Conservation (phyloP, 495 filamentous ascomycete genomes). For the Trichoderma virens region DNA sequence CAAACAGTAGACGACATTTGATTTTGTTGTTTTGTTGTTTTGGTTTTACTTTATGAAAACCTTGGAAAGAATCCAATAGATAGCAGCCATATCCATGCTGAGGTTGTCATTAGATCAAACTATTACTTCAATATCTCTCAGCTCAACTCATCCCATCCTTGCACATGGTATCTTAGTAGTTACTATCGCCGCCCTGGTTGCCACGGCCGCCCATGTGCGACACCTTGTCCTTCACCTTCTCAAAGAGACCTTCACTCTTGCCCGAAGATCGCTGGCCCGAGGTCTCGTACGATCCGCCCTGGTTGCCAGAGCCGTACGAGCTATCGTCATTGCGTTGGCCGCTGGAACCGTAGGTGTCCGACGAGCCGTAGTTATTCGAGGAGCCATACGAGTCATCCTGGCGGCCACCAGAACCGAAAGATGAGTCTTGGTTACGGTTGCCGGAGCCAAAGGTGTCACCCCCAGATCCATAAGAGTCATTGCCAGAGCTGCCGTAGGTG, state of each 20-base stretch:
- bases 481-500: slow-evolving; percentile 20
- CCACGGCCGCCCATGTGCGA: background rate
- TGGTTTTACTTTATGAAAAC: background rate
- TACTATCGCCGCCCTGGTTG: background rate
- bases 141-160: background rate
- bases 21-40: background rate
- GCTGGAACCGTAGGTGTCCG: slow-evolving; percentile 15
- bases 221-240: slow-evolving; percentile 6
- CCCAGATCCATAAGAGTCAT: background rate
- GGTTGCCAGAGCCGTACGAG: slow-evolving; percentile 19
- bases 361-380: slow-evolving; percentile 7
- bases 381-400: slow-evolving; percentile 18
- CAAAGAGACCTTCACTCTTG: background rate
- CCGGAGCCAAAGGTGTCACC: slow-evolving; percentile 27
- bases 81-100: no score
- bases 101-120: no score
- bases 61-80: no score
- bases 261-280: background rate
- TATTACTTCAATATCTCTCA: no score
- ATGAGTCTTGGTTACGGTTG: background rate
- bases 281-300: slow-evolving; percentile 11
- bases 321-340: slow-evolving; percentile 16
- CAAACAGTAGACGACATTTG: background rate
- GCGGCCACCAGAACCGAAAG: slow-evolving; percentile 16
- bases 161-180: no score